These are phyloP conservation scores for Mucor sp. DNA, from an alignment of 371 early-diverging fungal species.

Conservation along the genomic window DNA sequence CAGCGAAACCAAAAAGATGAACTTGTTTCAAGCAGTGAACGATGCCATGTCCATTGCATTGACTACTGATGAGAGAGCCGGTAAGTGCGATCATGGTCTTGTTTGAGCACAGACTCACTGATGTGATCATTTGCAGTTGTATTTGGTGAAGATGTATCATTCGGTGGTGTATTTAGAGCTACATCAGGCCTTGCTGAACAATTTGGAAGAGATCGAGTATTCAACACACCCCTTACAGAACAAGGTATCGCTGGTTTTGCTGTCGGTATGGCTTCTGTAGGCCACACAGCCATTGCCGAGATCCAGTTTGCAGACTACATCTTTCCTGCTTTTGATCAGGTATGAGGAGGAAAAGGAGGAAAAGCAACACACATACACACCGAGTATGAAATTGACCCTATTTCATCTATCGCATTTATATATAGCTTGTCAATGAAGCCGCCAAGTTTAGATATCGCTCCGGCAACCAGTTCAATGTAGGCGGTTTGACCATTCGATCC, in stretches of 20 bases:
- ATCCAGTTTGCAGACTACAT: constrained; percentile 99
- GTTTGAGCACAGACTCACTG: neutral
- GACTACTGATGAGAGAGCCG: constrained; percentile 87
- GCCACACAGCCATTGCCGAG: constrained; percentile 97
- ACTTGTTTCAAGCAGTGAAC: constrained; percentile 94
- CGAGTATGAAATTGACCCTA: neutral
- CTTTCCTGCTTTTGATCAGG: constrained; percentile 97
- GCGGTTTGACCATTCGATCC: constrained; percentile 90
- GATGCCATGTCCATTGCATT: constrained; percentile 91
- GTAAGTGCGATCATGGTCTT: constrained; percentile 24
- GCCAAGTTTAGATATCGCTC: constrained; percentile 97
- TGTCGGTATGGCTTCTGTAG: constrained; percentile 96
- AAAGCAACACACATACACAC: no score
- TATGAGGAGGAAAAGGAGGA: no score
- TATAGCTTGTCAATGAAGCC: constrained; percentile 94
- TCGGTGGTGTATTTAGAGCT: constrained; percentile 98
- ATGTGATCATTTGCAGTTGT: constrained; percentile 56
- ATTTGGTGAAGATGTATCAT: constrained; percentile 98
- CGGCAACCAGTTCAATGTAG: constrained; percentile 90
- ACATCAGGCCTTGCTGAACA: constrained; percentile 91
- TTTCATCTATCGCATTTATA: no score
- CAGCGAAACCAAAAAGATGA: constrained; percentile 87
- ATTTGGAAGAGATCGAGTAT: constrained; percentile 91
- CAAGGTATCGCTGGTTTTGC: constrained; percentile 98
- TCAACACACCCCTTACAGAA: constrained; percentile 97